Conservation (phyloP, 1,139 yeast species). For the Candida buenavistaensis region DNA sequence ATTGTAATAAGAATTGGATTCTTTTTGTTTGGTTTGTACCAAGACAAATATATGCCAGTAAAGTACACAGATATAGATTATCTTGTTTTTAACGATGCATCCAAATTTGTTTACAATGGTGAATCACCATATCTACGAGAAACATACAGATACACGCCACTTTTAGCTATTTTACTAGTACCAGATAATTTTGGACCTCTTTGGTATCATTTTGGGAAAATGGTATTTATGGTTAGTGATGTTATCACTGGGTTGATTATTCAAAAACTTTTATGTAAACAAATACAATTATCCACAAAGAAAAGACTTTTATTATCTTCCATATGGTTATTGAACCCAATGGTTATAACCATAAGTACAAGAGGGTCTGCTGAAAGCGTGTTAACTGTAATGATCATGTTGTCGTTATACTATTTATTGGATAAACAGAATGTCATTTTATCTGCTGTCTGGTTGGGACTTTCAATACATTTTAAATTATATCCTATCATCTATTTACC, state of each 20-base stretch:
- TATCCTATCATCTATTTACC: slow-evolving; percentile 87
- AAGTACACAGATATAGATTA: slow-evolving; percentile 94
- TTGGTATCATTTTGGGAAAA: slow-evolving; percentile 75
- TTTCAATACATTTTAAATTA: slow-evolving; percentile 85
- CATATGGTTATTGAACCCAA: slow-evolving; percentile 89
- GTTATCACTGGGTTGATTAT: slow-evolving; percentile 76
- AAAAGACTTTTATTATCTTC: slow-evolving; percentile 36
- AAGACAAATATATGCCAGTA: slow-evolving; percentile 76
- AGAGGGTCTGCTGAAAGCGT: slow-evolving; percentile 94
- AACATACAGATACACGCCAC: slow-evolving; percentile 91
- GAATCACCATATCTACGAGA: slow-evolving; percentile 78
- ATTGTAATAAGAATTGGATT: slow-evolving; percentile 58
- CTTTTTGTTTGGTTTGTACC: slow-evolving; percentile 82
- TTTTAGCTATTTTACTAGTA: slow-evolving; percentile 76
- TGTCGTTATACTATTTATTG: slow-evolving; percentile 49
- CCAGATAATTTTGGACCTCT: slow-evolving; percentile 54
- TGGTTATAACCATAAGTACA: slow-evolving; percentile 92
- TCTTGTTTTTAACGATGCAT: slow-evolving; percentile 89
- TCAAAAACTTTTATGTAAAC: slow-evolving; percentile 30
- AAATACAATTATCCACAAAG: slow-evolving; percentile 12
- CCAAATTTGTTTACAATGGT: slow-evolving; percentile 64
- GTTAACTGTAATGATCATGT: slow-evolving; percentile 73
- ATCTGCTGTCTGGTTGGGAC: slow-evolving; percentile 70
- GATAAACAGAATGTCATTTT: slow-evolving; percentile 28
- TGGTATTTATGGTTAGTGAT: slow-evolving; percentile 75